phyloP scores from a whole-genome alignment of 2,329 filamentous ascomycete genomes.

The Neophaeococcomyces mojaviensis region DNA sequence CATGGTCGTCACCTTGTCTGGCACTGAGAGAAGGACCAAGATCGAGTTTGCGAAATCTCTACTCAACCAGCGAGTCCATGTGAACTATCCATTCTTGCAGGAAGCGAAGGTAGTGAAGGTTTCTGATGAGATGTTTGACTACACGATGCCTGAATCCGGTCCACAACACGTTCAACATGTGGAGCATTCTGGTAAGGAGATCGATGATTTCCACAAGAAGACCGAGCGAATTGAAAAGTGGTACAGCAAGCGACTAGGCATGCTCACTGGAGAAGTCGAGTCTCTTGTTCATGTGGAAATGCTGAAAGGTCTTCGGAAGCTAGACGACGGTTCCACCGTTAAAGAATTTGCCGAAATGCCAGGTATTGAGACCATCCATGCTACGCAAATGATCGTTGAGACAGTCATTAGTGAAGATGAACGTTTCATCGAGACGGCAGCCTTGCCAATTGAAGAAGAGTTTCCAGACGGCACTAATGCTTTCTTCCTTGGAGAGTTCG shows the following conservation, averaged over 20 bases:
- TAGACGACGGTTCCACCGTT: conserved; percentile 78
- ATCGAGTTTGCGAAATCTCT: conserved; percentile 67
- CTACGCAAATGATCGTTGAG: conserved; percentile 85
- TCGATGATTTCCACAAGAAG: conserved; percentile 77
- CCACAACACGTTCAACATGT: conserved; percentile 55
- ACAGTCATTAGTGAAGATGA: conserved; percentile 83
- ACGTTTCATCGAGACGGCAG: conserved; percentile 82
- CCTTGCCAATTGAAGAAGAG: conserved; percentile 84
- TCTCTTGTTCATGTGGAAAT: conserved; percentile 88
- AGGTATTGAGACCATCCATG: conserved; percentile 80
- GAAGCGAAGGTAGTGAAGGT: conserved; percentile 86
- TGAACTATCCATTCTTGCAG: conserved; percentile 91
- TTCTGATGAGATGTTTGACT: conserved; percentile 89
- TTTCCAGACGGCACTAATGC: conserved; percentile 75
- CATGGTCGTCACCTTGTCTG: conserved; percentile 78
- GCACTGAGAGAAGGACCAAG: conserved; percentile 63
- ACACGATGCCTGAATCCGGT: conserved; percentile 61
- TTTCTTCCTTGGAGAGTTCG: conserved; percentile 91
- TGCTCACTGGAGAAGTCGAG: conserved; percentile 79
- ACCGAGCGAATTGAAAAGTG: conserved; percentile 72
- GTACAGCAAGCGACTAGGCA: conserved; percentile 86
- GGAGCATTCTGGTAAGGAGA: conserved; percentile 68
- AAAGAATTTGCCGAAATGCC: conserved; percentile 87
- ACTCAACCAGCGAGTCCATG: conserved; percentile 76
- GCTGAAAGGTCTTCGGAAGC: conserved; percentile 83